These are phyloP conservation scores for Monosporascus cannonballus DNA, from an alignment of 2,329 filamentous ascomycete species.

Conservation along the genomic window DNA sequence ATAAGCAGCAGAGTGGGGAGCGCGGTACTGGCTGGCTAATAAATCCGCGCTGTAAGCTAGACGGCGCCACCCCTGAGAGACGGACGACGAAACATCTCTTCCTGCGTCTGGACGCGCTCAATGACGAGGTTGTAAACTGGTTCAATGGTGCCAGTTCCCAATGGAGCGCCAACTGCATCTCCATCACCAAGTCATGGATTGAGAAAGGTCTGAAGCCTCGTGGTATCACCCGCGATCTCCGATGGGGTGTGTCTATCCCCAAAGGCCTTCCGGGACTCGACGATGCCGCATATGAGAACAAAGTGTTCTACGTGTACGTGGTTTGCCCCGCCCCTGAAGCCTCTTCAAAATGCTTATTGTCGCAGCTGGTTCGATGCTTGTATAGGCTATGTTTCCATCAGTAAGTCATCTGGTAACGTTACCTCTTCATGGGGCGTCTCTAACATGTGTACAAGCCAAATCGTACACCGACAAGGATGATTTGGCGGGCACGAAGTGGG, in stretches of 20 bases:
- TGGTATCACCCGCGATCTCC: conserved; percentile 87
- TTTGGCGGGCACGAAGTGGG: conserved; percentile 56
- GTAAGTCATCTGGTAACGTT: too few relatives aligned
- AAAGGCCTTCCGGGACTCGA: conserved; percentile 33
- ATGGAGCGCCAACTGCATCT: conserved; percentile 51
- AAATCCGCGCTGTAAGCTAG: conserved; percentile 87
- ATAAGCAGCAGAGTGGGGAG: conserved; percentile 23
- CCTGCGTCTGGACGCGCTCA: conserved; percentile 72
- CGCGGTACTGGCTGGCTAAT: conserved; percentile 51
- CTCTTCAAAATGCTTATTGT: neutral
- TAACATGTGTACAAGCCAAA: conserved; percentile 39
- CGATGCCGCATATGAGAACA: conserved; percentile 38
- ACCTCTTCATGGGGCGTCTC: too few relatives aligned
- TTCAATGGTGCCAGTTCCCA: conserved; percentile 36
- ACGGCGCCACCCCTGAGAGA: conserved; percentile 72
- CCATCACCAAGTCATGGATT: conserved; percentile 71
- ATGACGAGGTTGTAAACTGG: conserved; percentile 73
- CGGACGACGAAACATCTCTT: conserved; percentile 87
- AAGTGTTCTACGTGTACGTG: conserved; percentile 72
- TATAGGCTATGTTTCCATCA: conserved; percentile 89
- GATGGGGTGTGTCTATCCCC: conserved; percentile 63
- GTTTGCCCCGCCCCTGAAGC: neutral
- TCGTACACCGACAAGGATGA: conserved; percentile 63
- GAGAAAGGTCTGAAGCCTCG: conserved; percentile 78
- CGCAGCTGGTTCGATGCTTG: conserved; percentile 68